Conservation (phyloP, 441 rosid genomes). For the Adansonia grandidieri region DNA sequence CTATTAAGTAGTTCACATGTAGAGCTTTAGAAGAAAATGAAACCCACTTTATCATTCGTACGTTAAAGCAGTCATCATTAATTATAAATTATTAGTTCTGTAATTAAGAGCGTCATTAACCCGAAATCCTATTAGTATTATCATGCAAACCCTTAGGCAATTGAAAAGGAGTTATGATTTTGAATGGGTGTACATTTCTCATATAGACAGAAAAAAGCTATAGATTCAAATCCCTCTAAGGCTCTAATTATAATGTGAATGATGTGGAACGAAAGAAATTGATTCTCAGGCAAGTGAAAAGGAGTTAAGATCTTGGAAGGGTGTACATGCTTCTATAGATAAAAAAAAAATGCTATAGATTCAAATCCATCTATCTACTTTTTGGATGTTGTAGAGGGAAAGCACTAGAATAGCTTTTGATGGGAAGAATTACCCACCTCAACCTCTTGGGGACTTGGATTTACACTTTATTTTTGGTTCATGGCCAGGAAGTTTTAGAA, state of each 20-base stretch:
- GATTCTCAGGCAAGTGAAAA: not conserved
- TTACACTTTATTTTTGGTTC: not conserved
- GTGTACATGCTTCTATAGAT: not conserved
- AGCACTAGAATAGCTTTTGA: not conserved
- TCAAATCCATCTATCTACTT: constrained; percentile 1
- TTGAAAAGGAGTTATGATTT: not conserved
- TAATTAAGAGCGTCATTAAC: not conserved
- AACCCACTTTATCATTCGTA: not conserved
- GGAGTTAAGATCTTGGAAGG: constrained; percentile 12
- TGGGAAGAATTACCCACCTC: not conserved
- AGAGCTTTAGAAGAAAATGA: not conserved
- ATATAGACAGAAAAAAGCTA: not conserved
- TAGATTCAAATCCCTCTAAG: not conserved
- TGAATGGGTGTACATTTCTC: not conserved
- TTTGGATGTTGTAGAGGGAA: not conserved
- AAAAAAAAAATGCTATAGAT: not conserved
- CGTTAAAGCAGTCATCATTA: not conserved
- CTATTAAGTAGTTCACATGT: not conserved
- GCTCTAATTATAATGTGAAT: not conserved
- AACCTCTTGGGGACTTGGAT: not conserved
- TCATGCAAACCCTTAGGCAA: constrained; percentile 11
- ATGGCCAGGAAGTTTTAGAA: not conserved
- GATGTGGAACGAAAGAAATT: not conserved
- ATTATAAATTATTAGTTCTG: not conserved
- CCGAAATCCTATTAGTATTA: not conserved